Evolutionary conservation across 177 flowering plant species (phyloP).

Genomic region (Vitis hybrid): DNA sequence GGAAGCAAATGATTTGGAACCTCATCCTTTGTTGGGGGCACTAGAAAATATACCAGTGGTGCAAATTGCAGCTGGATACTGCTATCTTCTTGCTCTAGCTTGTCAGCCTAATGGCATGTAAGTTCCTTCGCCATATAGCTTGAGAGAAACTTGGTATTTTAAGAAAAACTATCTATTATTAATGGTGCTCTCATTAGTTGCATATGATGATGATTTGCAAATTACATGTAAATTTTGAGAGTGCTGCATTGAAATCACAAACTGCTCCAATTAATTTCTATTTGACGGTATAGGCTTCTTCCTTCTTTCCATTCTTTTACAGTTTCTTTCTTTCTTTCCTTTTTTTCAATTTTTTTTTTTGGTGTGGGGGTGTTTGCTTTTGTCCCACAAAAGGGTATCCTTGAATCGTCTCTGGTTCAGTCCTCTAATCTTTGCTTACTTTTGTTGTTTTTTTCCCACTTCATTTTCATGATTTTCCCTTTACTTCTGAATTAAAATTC

Average conservation of each 20-base stretch:
- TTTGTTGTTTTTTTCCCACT: not conserved
- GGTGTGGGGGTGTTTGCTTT: not conserved
- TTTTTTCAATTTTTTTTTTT: not conserved
- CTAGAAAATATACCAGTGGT: slow-evolving; percentile 85
- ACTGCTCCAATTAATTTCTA: not conserved
- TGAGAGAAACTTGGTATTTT: not conserved
- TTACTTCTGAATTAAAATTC: no score
- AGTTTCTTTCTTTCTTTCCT: no score
- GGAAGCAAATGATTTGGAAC: slow-evolving; percentile 73
- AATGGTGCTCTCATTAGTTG: not conserved
- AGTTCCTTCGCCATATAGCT: slow-evolving; percentile 22
- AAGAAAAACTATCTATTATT: not conserved
- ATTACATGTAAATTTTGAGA: not conserved
- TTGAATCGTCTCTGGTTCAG: not conserved
- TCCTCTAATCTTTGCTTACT: not conserved
- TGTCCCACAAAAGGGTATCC: not conserved
- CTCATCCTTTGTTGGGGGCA: slow-evolving; percentile 75
- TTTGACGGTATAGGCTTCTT: not conserved
- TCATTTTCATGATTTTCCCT: no score
- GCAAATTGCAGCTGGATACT: slow-evolving; percentile 97
- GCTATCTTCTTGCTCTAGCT: slow-evolving; percentile 95
- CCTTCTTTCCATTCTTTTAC: not conserved
- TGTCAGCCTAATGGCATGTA: slow-evolving; percentile 90
- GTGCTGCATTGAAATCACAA: not conserved
- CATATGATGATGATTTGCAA: not conserved